A percentile compares a stretch with the other conserved stretches of the same genome.
Evolutionary conservation across 2,329 filamentous ascomycete genomes (phyloP).

Genomic region (Teratosphaeria destructans): DNA sequence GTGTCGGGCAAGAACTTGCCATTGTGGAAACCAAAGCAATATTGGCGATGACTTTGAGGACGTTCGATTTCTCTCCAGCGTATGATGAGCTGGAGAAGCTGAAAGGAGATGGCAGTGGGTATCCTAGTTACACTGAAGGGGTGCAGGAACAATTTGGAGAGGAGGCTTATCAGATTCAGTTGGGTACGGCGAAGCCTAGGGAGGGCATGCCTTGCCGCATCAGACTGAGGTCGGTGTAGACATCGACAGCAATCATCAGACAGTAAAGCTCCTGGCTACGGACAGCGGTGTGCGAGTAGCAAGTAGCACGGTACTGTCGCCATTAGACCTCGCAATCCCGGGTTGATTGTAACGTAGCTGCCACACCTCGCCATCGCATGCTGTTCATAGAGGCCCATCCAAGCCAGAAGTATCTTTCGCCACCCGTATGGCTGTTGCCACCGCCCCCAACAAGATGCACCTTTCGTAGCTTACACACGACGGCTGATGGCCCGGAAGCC

Average conservation of each 20-base stretch:
- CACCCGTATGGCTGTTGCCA: not conserved
- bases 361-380: not conserved
- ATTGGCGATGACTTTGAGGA: conserved; percentile 39
- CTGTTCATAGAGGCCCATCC: not conserved
- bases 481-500: not conserved
- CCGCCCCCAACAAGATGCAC: not conserved
- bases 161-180: conserved; percentile 25
- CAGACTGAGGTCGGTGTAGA: conserved; percentile 6
- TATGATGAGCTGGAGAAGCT: conserved; percentile 28
- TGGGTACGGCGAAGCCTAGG: conserved; percentile 24
- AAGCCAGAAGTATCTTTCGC: not conserved
- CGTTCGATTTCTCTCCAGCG: conserved; percentile 38
- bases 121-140: conserved; percentile 16
- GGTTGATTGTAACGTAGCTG: too few species aligned
- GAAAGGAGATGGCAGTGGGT: conserved; percentile 26
- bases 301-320: too few species aligned
- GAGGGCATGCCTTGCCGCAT: conserved; percentile 26
- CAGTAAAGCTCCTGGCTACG: too few species aligned
- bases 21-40: conserved; percentile 43
- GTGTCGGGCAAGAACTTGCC: conserved; percentile 48
- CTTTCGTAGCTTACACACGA: not conserved
- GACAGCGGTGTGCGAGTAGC: too few species aligned
- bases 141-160: conserved; percentile 23
- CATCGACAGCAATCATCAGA: not conserved
- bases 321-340: too few species aligned